A percentile compares a stretch with the other conserved stretches of the same genome.
These are phyloP conservation scores for Cornus controversa DNA, from an alignment of 148 eudicot species.

Conservation along the genomic window DNA sequence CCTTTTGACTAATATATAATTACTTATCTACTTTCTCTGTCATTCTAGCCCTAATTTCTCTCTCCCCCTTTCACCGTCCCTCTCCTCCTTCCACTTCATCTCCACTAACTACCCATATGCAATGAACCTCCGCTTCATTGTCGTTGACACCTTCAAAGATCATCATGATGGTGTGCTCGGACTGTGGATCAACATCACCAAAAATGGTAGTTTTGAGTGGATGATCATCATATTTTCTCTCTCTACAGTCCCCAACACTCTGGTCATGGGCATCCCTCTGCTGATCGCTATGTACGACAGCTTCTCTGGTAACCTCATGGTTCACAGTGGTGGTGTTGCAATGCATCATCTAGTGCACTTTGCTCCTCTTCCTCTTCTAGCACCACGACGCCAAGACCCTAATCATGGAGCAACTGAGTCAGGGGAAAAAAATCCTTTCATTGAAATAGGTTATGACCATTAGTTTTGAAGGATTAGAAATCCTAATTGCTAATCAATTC, in stretches of 20 bases:
- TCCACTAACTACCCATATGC: conserved; percentile 59
- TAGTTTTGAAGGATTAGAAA: no score
- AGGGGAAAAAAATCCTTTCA: no score
- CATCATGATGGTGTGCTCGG: conserved; percentile 46
- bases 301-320: conserved; percentile 58
- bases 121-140: conserved; percentile 67
- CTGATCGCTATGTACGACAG: conserved; percentile 78
- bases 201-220: conserved; percentile 61
- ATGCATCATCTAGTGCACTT: conserved; percentile 79
- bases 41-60: no score
- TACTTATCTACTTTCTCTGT: no score
- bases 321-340: conserved; percentile 72
- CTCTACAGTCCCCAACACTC: conserved; percentile 68
- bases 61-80: conserved; percentile 86
- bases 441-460: no score
- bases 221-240: conserved; percentile 69
- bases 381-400: conserved; percentile 70
- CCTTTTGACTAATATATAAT: no score
- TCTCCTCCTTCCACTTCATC: conserved; percentile 67
- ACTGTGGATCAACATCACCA: conserved; percentile 53
- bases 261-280: conserved; percentile 80
- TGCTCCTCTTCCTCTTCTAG: conserved; percentile 59
- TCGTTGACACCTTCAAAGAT: conserved; percentile 67
- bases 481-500: no score
- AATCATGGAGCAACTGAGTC: conserved; percentile 78